phyloP scores from a whole-genome alignment of 192 early-diverging fungal species.

The Coemansia sp. region DNA sequence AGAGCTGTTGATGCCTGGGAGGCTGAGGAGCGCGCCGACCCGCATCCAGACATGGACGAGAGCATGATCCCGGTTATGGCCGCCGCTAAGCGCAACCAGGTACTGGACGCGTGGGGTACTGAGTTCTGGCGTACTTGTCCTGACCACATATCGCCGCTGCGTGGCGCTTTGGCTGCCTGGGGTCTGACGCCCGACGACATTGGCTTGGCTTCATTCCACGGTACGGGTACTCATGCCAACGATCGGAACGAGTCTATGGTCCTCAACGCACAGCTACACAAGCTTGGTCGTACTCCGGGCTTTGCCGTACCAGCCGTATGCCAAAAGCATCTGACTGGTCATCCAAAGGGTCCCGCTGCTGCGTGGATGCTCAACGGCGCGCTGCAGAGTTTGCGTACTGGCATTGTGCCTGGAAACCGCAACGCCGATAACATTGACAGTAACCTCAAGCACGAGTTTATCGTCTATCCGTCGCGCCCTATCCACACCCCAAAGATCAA shows the following conservation, averaged over 20 bases:
- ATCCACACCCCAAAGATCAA: slow-evolving; percentile 60
- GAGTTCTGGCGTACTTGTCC: slow-evolving; percentile 75
- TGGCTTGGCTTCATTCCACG: slow-evolving; percentile 93
- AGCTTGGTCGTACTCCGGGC: slow-evolving; percentile 84
- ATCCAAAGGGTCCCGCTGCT: slow-evolving; percentile 93
- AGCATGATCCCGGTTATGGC: slow-evolving; percentile 56
- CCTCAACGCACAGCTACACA: slow-evolving; percentile 78
- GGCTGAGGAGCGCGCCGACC: slow-evolving; percentile 8
- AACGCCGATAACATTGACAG: slow-evolving; percentile 58
- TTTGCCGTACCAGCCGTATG: slow-evolving; percentile 76
- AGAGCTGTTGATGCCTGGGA: slow-evolving; percentile 19
- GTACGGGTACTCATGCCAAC: slow-evolving; percentile 91
- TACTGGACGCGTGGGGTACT: slow-evolving; percentile 74
- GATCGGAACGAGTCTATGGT: slow-evolving; percentile 93
- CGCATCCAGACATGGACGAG: not conserved
- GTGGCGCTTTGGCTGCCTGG: slow-evolving; percentile 83
- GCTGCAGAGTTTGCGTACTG: slow-evolving; percentile 79
- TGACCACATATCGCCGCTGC: slow-evolving; percentile 71
- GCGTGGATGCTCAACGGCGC: slow-evolving; percentile 97
- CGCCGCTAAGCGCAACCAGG: slow-evolving; percentile 63
- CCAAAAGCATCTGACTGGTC: slow-evolving; percentile 95
- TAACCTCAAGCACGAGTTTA: slow-evolving; percentile 72
- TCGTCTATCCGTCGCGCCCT: slow-evolving; percentile 75
- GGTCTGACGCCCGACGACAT: slow-evolving; percentile 92
- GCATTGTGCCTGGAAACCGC: slow-evolving; percentile 91